Base-by-base conservation (phyloP, 176 grass and related monocot genomes). In the Areca catechu region DNA sequence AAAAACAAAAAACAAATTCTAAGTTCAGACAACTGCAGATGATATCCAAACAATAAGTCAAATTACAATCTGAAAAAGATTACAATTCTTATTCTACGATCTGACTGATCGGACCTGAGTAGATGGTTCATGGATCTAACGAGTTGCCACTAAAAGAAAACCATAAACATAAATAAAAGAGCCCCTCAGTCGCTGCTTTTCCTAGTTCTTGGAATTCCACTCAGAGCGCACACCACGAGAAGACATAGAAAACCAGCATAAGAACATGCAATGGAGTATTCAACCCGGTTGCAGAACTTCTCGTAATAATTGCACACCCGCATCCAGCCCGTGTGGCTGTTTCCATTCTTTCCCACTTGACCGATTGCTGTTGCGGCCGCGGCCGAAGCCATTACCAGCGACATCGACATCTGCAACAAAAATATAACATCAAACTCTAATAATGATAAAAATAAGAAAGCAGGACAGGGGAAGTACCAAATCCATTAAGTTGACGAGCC, bases 281-380 rank as follows among this genome's bases (percentile, higher is more conserved):
- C 20, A 19, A 49, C 5, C 49, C 34, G 30, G 19, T 6, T 50
- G 61, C 61, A 64, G 43, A 22, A 64, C 19, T 50, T 64, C 2
- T 64, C 19, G 15, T 17, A 22, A 37, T 24, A 64, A 24, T 64
- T 17, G 61, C 61, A 64, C 47, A 64, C 61, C 43, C 5, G 19
- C 12, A 64, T n/a, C 61, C 61, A 64, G 9, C 61, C 61, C 5
- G 5, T 50, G 18, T 24, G 18, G 20, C 15, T 50, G 47, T 64
- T 64, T 19, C 61, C 61, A 7, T 64, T 19, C 61, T 64, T 64
- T 19, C 19, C 61, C 61, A 63, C 18, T 4, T 22, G 15, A 7
- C 37, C 61, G 5, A 49, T 49, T 1, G 61, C 34, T 7, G 19
- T 48, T 0, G 34, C 61, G 1, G 61, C 12, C 3, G 37, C 61